phyloP scores from a whole-genome alignment of 202 grass and related monocot genomes.

The Cymbopogon flexuosus region DNA sequence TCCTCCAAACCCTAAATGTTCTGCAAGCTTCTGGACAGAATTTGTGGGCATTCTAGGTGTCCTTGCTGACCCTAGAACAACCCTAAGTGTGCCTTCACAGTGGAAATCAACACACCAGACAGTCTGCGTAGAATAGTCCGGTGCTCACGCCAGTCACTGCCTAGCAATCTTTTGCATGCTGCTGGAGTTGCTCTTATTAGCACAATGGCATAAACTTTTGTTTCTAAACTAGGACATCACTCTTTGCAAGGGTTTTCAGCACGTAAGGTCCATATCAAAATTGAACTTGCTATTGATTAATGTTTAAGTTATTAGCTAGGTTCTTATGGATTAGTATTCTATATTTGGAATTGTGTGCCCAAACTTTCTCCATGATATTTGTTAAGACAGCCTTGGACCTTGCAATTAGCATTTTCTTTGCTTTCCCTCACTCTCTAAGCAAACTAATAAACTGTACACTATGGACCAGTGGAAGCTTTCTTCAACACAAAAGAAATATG shows the following conservation, averaged over 20 bases:
- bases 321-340: background rate
- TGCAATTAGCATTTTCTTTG: background rate
- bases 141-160: too few species aligned
- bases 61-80: too few species aligned
- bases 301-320: background rate
- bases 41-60: too few species aligned
- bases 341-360: constrained; percentile 12
- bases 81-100: too few species aligned
- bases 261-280: background rate
- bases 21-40: too few species aligned
- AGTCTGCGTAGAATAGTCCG: too few species aligned
- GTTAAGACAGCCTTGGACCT: background rate
- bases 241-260: background rate
- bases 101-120: too few species aligned
- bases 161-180: background rate
- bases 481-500: background rate
- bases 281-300: background rate
- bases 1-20: too few species aligned
- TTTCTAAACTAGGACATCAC: background rate
- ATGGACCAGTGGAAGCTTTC: background rate
- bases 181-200: background rate
- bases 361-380: background rate
- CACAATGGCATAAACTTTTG: background rate
- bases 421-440: background rate
- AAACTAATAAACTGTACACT: too few species aligned